Percentiles rank a stretch among this genome's conserved stretches.
Evolutionary conservation across 2,329 filamentous ascomycete genomes (phyloP).

Genomic region (Exophiala viscosa): DNA sequence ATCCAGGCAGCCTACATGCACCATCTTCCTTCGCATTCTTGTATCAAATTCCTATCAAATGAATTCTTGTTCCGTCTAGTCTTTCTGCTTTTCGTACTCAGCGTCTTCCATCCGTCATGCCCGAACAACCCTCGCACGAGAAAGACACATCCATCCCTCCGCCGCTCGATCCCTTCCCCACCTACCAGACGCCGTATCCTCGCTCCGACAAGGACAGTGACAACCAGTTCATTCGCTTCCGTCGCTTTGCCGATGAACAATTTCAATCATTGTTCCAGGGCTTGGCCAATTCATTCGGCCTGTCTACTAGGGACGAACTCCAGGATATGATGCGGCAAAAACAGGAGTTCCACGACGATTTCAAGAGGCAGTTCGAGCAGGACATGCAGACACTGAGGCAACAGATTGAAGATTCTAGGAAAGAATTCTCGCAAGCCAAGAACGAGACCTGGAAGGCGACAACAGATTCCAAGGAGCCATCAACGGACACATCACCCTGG

Average conservation of each 20-base stretch:
- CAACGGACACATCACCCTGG: slow-evolving; percentile 7
- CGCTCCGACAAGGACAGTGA: slow-evolving; percentile 34
- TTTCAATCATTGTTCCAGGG: slow-evolving; percentile 53
- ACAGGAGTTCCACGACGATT: slow-evolving; percentile 23
- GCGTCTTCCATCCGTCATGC: slow-evolving; percentile 24
- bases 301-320: slow-evolving; percentile 10
- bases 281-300: slow-evolving; percentile 35
- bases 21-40: background rate
- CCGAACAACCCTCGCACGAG: slow-evolving; percentile 25
- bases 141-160: slow-evolving; percentile 20
- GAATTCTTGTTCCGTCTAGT: background rate
- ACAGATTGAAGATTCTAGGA: slow-evolving; percentile 13
- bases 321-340: slow-evolving; percentile 20
- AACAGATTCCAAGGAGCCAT: slow-evolving; percentile 11
- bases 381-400: slow-evolving; percentile 26
- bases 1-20: slow-evolving; percentile 9
- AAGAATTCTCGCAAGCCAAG: background rate
- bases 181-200: slow-evolving; percentile 28
- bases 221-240: slow-evolving; percentile 60
- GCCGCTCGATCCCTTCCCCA: slow-evolving; percentile 28
- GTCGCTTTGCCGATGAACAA: slow-evolving; percentile 58
- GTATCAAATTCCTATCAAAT: background rate
- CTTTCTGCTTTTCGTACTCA: background rate
- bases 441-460: slow-evolving; percentile 7
- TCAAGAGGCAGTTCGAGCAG: slow-evolving; percentile 23